Conservation (phyloP, 2,329 filamentous ascomycete genomes). For the Reticulascus tulasneorum region DNA sequence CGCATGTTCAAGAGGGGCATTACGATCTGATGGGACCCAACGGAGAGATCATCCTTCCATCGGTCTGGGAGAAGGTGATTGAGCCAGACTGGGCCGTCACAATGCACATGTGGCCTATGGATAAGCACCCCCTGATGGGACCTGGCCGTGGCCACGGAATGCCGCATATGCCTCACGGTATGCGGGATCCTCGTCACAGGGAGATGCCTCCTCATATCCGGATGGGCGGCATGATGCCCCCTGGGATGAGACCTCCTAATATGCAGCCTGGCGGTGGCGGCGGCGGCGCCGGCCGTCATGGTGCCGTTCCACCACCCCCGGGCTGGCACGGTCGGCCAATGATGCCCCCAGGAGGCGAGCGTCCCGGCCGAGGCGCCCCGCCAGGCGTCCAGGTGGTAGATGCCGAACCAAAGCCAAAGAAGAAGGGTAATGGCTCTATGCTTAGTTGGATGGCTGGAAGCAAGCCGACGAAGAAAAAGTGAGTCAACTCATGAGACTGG, state of each 20-base stretch:
- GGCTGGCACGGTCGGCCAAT: neutral
- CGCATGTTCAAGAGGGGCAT: constrained; percentile 72
- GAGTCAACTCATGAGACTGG: constrained; percentile 16
- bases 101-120: constrained; percentile 63
- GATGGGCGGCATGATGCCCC: constrained; percentile 3
- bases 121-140: constrained; percentile 8
- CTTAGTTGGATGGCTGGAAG: constrained; percentile 28
- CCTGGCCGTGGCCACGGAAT: too few relatives aligned
- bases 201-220: constrained; percentile 2
- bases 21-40: constrained; percentile 78
- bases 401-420: constrained; percentile 22
- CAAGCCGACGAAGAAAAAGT: constrained; percentile 28
- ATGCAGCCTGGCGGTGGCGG: constrained; percentile 3
- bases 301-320: constrained; percentile 3
- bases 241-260: neutral
- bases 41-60: constrained; percentile 76
- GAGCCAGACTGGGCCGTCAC: constrained; percentile 72
- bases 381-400: neutral
- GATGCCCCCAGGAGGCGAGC: neutral
- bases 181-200: too few relatives aligned
- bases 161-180: too few relatives aligned
- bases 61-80: constrained; percentile 77
- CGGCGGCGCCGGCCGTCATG: constrained; percentile 2
- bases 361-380: neutral
- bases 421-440: constrained; percentile 21